These are phyloP conservation scores for Leptographium lundbergii DNA, from an alignment of 2,329 filamentous ascomycete species.

Conservation along the genomic window DNA sequence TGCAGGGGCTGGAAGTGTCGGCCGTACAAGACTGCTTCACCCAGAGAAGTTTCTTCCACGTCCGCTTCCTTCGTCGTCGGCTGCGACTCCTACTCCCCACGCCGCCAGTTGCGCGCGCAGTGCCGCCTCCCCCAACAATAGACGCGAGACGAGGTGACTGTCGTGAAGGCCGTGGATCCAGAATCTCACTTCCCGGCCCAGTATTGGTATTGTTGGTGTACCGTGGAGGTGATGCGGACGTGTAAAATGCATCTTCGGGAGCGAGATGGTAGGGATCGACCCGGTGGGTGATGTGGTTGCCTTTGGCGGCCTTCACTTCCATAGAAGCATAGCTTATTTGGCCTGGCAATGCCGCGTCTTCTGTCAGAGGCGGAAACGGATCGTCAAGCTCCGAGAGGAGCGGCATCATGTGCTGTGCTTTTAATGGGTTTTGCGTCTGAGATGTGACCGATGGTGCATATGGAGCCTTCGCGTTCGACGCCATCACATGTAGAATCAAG, in stretches of 20 bases:
- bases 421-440: not conserved
- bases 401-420: not conserved
- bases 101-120: conserved; percentile 19
- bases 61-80: conserved; percentile 50
- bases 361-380: conserved; percentile 20
- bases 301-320: not conserved
- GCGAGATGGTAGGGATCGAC: conserved; percentile 58
- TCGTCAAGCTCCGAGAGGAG: conserved; percentile 5
- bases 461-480: not conserved
- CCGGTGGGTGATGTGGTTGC: conserved; percentile 20
- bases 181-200: conserved; percentile 1
- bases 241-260: conserved; percentile 71
- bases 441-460: not conserved
- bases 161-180: not conserved
- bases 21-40: conserved; percentile 78
- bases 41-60: conserved; percentile 96
- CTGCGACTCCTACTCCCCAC: conserved; percentile 50
- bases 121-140: not conserved
- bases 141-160: conserved; percentile 1
- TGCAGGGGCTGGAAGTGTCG: not conserved
- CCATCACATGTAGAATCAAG: not conserved
- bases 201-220: conserved; percentile 13
- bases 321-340: conserved; percentile 12
- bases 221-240: conserved; percentile 44
- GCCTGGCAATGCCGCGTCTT: conserved; percentile 27